Conservation (phyloP, 179 eudicot species). For the Spergularia azorica region DNA sequence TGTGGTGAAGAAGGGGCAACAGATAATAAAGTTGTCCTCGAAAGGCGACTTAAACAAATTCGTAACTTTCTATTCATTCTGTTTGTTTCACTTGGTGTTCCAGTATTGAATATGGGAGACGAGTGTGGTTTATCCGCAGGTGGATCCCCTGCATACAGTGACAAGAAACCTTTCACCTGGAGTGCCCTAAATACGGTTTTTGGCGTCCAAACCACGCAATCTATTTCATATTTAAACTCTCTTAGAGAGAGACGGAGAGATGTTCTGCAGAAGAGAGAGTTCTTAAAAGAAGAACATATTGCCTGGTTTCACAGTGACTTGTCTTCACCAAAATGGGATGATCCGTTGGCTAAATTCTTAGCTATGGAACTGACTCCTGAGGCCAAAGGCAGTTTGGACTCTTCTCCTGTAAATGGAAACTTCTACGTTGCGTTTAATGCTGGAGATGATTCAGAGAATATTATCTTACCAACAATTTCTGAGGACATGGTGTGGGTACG, state of each 20-base stretch:
- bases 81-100: conserved; percentile 83
- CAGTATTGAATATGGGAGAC: conserved; percentile 94
- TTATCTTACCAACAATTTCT: conserved; percentile 56
- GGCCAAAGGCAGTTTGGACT: conserved; percentile 17
- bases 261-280: conserved; percentile 66
- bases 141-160: conserved; percentile 50
- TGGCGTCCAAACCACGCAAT: conserved; percentile 64
- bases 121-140: conserved; percentile 91
- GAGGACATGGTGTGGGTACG: conserved; percentile 63
- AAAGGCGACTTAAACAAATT: conserved; percentile 77
- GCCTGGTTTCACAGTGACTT: conserved; percentile 59
- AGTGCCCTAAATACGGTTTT: conserved; percentile 58
- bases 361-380: conserved; percentile 72
- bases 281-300: conserved; percentile 63
- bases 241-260: conserved; percentile 65
- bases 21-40: conserved; percentile 55
- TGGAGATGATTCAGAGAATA: conserved; percentile 43
- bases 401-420: conserved; percentile 41
- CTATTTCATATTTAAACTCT: conserved; percentile 67
- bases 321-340: conserved; percentile 81
- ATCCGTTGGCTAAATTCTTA: conserved; percentile 61
- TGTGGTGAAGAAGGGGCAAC: conserved; percentile 98
- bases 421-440: conserved; percentile 71
- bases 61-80: conserved; percentile 81
- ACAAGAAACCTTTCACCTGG: conserved; percentile 76